A percentile compares a stretch with the other conserved stretches of the same genome.
phyloP scores from a whole-genome alignment of 306 rosid genomes.

The Quercus parvula region DNA sequence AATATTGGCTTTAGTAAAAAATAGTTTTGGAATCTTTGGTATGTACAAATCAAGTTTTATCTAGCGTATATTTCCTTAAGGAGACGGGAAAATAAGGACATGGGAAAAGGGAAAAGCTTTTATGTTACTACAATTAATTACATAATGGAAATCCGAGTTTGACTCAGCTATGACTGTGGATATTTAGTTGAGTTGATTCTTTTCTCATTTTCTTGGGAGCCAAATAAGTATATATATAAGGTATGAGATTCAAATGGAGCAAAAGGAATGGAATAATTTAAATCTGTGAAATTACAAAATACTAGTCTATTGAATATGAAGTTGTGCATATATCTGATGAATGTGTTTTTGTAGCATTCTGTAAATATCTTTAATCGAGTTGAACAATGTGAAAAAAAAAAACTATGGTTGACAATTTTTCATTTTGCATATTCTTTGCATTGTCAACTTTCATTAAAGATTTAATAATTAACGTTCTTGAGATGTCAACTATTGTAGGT shows the following conservation, averaged over 20 bases:
- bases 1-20: no score
- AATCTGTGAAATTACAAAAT: background rate
- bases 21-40: background rate
- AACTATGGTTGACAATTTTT: background rate
- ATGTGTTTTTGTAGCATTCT: background rate
- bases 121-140: background rate
- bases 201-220: background rate
- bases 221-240: background rate
- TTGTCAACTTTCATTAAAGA: background rate
- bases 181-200: background rate
- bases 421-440: background rate
- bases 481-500: conserved; percentile 42
- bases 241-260: conserved; percentile 9
- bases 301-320: background rate
- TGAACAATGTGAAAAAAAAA: background rate
- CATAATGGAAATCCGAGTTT: background rate
- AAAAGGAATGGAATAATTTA: background rate
- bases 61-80: background rate
- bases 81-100: background rate
- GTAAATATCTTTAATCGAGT: background rate
- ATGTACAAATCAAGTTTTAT: background rate
- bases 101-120: background rate
- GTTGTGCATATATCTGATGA: background rate
- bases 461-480: background rate
- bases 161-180: background rate